These are phyloP conservation scores for Elongisporangium undulatum DNA, from an alignment of 352 stramenopile genomes.

Conservation along the genomic window DNA sequence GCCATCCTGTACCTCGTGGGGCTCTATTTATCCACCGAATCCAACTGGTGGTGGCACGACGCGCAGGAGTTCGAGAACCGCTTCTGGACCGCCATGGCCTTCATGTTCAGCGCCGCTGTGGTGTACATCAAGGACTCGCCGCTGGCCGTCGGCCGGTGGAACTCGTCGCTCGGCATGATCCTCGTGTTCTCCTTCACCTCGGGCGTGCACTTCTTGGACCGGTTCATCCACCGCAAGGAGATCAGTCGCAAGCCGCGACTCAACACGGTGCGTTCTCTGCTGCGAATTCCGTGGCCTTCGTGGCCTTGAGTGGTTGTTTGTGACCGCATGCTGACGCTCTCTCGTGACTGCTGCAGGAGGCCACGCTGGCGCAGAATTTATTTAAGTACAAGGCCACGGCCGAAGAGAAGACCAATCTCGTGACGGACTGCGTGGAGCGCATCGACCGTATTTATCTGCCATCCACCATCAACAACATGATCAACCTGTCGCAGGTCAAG, in stretches of 20 bases:
- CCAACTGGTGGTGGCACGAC: conserved; percentile 84
- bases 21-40: conserved; percentile 79
- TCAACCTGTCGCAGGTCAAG: conserved; percentile 78
- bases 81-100: conserved; percentile 95
- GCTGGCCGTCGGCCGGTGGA: conserved; percentile 69
- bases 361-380: conserved; percentile 63
- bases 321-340: conserved; percentile 1
- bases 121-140: conserved; percentile 95
- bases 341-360: conserved; percentile 14
- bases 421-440: conserved; percentile 62
- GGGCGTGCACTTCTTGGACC: conserved; percentile 78
- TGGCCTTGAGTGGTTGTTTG: not conserved
- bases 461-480: conserved; percentile 88
- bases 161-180: conserved; percentile 64
- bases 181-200: conserved; percentile 79
- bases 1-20: conserved; percentile 80
- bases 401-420: conserved; percentile 71
- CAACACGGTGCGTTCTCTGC: conserved; percentile 27
- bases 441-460: conserved; percentile 85
- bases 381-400: conserved; percentile 82
- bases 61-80: conserved; percentile 96
- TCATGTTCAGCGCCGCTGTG: conserved; percentile 89
- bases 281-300: not conserved
- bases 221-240: conserved; percentile 70
- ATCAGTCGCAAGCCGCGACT: conserved; percentile 60